A percentile compares a stretch with the other conserved stretches of the same genome.
Conservation (phyloP, 1,139 yeast genomes). For the Spathaspora jeffriesii region DNA sequence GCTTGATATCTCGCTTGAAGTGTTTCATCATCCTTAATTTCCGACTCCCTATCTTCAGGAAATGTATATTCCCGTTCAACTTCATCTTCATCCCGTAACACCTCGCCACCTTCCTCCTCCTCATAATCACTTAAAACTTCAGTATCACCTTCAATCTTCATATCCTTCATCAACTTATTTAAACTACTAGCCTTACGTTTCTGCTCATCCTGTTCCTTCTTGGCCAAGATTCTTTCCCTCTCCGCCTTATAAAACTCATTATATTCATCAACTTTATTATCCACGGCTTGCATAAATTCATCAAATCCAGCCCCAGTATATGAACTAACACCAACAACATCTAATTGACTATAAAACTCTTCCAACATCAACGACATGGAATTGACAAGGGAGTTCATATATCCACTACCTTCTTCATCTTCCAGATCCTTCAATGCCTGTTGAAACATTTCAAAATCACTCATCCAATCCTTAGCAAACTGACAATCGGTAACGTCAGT, state of each 20-base stretch:
- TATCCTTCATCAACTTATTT: conserved; percentile 75
- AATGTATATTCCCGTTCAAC: conserved; percentile 73
- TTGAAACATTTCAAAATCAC: conserved; percentile 93
- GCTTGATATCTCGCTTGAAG: conserved; percentile 71
- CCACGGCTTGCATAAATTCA: conserved; percentile 82
- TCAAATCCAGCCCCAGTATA: conserved; percentile 95
- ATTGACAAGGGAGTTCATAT: conserved; percentile 91
- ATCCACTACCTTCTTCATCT: conserved; percentile 75
- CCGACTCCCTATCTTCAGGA: conserved; percentile 70
- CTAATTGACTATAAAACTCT: conserved; percentile 92
- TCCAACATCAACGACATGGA: conserved; percentile 96
- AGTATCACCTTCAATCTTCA: conserved; percentile 62
- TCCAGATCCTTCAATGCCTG: conserved; percentile 68
- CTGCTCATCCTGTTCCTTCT: conserved; percentile 77
- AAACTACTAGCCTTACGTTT: conserved; percentile 72
- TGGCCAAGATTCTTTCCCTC: conserved; percentile 76
- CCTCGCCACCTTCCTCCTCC: conserved; percentile 51
- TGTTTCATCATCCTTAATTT: conserved; percentile 55
- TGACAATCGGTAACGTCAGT: conserved; percentile 84
- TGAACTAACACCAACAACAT: conserved; percentile 88
- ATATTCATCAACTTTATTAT: conserved; percentile 85
- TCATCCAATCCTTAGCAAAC: conserved; percentile 97
- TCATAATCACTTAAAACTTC: conserved; percentile 76
- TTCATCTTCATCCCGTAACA: conserved; percentile 66
- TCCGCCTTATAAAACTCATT: conserved; percentile 82